phyloP scores from a whole-genome alignment of 768 basidiomycete genomes.

The Auricularia heimuer region DNA sequence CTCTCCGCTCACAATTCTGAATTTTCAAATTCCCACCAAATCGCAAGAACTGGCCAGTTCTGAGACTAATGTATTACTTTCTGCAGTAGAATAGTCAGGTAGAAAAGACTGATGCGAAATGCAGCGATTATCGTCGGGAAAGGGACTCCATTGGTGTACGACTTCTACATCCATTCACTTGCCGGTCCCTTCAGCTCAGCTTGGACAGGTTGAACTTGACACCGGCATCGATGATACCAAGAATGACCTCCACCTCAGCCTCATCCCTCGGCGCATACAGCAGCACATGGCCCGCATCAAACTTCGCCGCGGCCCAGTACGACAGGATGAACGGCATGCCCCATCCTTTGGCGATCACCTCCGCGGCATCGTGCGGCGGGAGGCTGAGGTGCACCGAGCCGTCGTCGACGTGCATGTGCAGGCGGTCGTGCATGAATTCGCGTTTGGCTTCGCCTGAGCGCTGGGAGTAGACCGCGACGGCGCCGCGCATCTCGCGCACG shows the following conservation, averaged over 20 bases:
- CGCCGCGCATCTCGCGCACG: background rate
- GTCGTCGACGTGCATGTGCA: conserved; percentile 4
- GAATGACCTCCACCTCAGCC: background rate
- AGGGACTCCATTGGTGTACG: no score
- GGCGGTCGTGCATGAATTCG: background rate
- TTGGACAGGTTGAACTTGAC: background rate
- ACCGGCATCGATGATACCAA: conserved; percentile 4
- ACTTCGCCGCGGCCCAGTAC: background rate
- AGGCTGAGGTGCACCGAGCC: conserved; percentile 3
- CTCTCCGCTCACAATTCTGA: no score
- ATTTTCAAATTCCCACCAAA: no score
- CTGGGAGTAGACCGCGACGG: background rate
- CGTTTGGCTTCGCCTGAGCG: background rate
- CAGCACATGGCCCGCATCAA: conserved; percentile 2
- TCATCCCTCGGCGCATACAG: conserved; percentile 7
- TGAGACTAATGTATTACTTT: no score
- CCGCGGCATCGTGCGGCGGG: conserved; percentile 4
- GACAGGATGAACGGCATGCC: background rate
- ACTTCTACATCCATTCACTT: no score
- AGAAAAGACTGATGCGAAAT: no score
- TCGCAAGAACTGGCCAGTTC: no score
- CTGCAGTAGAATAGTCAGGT: no score
- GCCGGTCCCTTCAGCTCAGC: background rate
- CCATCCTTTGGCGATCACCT: conserved; percentile 6
- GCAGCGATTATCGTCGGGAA: no score